Conservation (phyloP, 148 eudicot species). For the Chenopodium berlandieri region DNA sequence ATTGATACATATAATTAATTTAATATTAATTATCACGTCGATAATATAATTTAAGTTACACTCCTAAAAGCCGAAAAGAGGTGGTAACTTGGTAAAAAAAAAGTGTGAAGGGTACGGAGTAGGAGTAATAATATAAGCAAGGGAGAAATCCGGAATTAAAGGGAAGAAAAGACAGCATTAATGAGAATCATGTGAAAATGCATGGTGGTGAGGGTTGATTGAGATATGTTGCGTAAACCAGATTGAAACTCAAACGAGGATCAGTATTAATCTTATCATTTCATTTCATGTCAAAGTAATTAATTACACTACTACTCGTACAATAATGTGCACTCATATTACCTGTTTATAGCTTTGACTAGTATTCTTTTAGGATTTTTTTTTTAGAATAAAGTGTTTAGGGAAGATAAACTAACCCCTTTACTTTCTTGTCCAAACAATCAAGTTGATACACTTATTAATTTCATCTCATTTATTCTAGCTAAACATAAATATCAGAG, state of each 20-base stretch:
- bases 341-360: constrained; percentile 14
- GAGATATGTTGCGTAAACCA: constrained; percentile 3
- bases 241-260: not conserved
- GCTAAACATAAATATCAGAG: no score
- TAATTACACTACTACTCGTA: no score
- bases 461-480: not conserved
- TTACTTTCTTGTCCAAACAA: not conserved
- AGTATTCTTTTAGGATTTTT: not conserved
- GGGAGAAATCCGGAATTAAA: not conserved
- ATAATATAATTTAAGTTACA: no score
- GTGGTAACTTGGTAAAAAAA: not conserved
- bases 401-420: not conserved
- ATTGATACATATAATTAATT: no score
- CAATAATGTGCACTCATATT: not conserved
- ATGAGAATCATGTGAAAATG: constrained; percentile 24
- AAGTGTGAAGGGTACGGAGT: not conserved
- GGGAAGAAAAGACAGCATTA: constrained; percentile 13
- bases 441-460: not conserved
- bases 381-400: not conserved
- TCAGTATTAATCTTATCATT: not conserved
- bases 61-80: no score
- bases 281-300: not conserved
- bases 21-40: no score
- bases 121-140: not conserved
- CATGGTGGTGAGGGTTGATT: not conserved